Conservation (phyloP, 345 rosid species). For the Linum usitatissimum region DNA sequence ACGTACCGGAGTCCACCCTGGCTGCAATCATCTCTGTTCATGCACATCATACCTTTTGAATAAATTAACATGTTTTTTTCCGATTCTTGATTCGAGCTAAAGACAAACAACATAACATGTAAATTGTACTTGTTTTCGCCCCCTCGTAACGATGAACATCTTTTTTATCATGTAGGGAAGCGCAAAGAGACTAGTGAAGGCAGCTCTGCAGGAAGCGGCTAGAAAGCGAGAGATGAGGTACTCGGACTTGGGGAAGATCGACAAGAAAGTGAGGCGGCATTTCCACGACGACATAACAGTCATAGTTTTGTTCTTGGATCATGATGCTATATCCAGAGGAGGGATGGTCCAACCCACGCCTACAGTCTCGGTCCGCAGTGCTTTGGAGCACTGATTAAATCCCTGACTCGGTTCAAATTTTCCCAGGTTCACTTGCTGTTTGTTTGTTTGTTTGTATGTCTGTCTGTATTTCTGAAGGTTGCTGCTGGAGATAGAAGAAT, state of each 20-base stretch:
- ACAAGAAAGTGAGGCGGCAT: slow-evolving; percentile 82
- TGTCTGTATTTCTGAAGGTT: not conserved
- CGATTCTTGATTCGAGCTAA: too few species aligned
- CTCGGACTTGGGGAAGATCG: slow-evolving; percentile 74
- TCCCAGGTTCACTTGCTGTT: too few species aligned
- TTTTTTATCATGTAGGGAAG: slow-evolving; percentile 43
- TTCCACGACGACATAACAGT: slow-evolving; percentile 95
- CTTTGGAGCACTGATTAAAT: slow-evolving; percentile 39
- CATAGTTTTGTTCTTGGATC: slow-evolving; percentile 74
- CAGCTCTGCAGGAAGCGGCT: slow-evolving; percentile 87
- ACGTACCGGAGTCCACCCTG: too few species aligned
- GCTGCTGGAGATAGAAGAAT: not conserved
- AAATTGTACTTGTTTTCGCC: too few species aligned
- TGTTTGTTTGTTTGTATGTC: not conserved
- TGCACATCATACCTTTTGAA: too few species aligned
- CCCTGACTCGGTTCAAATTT: not conserved
- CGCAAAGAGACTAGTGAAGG: slow-evolving; percentile 76
- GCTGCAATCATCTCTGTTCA: too few species aligned
- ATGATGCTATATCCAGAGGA: slow-evolving; percentile 61
- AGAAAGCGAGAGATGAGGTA: slow-evolving; percentile 79
- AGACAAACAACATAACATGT: too few species aligned
- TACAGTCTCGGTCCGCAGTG: slow-evolving; percentile 48
- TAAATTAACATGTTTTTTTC: too few species aligned
- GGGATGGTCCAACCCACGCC: slow-evolving; percentile 33
- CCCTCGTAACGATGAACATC: not conserved